A percentile compares a stretch with the other conserved stretches of the same genome.
These are phyloP conservation scores for Colletotrichum sp. DNA, from an alignment of 2,329 filamentous ascomycete genomes.

Conservation along the genomic window DNA sequence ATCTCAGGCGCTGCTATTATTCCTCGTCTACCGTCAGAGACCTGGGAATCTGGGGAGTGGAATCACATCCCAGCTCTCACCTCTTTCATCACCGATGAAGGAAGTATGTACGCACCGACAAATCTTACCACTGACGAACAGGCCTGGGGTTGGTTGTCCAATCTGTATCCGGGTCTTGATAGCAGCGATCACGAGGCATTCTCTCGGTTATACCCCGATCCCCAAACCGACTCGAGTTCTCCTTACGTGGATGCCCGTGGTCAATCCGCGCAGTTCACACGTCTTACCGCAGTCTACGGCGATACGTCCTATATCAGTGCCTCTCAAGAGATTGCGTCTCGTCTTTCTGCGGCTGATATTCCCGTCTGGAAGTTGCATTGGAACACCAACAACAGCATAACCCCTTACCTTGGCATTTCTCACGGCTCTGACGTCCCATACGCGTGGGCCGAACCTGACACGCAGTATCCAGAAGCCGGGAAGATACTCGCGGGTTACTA, in stretches of 20 bases:
- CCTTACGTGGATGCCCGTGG: neutral
- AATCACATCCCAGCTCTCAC: neutral
- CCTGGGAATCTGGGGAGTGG: neutral
- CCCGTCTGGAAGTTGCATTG: slow-evolving; percentile 44
- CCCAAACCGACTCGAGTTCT: neutral
- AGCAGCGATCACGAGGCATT: neutral
- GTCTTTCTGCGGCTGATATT: neutral
- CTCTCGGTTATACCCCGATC: neutral
- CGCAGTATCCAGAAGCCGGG: neutral
- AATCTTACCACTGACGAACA: slow-evolving; percentile 6
- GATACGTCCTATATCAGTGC: neutral
- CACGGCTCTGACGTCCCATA: slow-evolving; percentile 1
- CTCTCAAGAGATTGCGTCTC: neutral
- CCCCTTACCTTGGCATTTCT: slow-evolving; percentile 29
- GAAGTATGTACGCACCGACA: neutral
- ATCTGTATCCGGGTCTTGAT: neutral
- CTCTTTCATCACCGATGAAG: slow-evolving; percentile 1
- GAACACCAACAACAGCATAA: slow-evolving; percentile 38
- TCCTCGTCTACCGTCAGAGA: neutral
- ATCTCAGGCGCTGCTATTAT: neutral
- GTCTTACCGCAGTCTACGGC: neutral
- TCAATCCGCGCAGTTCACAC: slow-evolving; percentile 2
- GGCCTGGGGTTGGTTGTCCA: slow-evolving; percentile 1
- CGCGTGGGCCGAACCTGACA: neutral
- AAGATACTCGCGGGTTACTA: slow-evolving; percentile 25